Evolutionary conservation across 441 rosid species (phyloP).

Genomic region (Corymbia calophylla): DNA sequence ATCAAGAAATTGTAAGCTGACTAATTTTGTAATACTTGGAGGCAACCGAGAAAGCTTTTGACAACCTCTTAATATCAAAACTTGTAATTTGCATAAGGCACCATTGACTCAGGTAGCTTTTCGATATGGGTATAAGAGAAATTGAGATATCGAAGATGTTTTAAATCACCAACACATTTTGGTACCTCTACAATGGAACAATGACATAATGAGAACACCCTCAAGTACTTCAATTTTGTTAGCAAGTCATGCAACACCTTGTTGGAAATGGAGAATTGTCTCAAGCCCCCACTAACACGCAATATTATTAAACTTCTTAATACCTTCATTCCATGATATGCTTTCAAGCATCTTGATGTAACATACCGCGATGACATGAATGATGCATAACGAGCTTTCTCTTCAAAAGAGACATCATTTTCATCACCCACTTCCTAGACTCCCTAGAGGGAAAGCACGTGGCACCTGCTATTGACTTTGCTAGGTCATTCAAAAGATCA

Average conservation of each 20-base stretch:
- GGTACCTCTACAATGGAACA: neutral
- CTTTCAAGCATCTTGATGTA: neutral
- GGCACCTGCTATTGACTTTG: too few relatives aligned
- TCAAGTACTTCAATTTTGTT: neutral
- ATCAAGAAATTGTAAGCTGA: neutral
- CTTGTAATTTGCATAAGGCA: neutral
- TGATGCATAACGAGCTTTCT: too few relatives aligned
- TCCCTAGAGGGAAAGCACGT: too few relatives aligned
- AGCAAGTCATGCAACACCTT: neutral
- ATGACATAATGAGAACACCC: neutral
- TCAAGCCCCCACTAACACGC: neutral
- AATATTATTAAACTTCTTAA: neutral
- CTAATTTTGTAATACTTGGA: neutral
- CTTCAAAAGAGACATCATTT: too few relatives aligned
- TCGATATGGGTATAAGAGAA: fast-evolving
- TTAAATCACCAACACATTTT: neutral
- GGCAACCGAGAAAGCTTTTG: neutral
- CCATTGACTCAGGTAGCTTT: neutral
- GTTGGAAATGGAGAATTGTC: too few relatives aligned
- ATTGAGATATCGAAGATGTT: neutral
- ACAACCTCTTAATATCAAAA: neutral
- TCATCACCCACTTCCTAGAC: too few relatives aligned
- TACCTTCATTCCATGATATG: neutral
- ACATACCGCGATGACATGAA: too few relatives aligned
- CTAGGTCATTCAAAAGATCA: too few relatives aligned